These are phyloP conservation scores for Epichloe gansuensis DNA, from an alignment of 2,329 filamentous ascomycete genomes.

Conservation along the genomic window DNA sequence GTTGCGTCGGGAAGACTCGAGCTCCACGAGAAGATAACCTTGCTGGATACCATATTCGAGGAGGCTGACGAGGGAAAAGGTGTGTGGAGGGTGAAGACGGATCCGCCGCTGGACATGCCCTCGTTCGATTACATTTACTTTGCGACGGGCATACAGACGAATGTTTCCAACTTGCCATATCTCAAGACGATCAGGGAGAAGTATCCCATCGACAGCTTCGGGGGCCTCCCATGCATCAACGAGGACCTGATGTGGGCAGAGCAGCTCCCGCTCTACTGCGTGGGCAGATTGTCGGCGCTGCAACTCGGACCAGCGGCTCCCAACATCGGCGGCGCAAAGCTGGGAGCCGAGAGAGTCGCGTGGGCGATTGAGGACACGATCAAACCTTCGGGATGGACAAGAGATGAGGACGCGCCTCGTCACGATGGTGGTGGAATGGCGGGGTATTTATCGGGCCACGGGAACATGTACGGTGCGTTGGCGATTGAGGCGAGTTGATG, in stretches of 20 bases:
- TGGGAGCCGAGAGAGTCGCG: slow-evolving; percentile 60
- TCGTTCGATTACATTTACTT: slow-evolving; percentile 59
- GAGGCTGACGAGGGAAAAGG: slow-evolving; percentile 17
- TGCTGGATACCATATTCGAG: slow-evolving; percentile 40
- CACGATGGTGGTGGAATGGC: slow-evolving; percentile 7
- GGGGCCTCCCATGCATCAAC: slow-evolving; percentile 59
- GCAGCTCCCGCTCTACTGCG: slow-evolving; percentile 60
- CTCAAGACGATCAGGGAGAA: slow-evolving; percentile 44
- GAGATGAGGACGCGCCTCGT: not conserved
- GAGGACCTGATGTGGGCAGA: slow-evolving; percentile 65
- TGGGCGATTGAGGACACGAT: slow-evolving; percentile 53
- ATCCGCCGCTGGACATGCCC: slow-evolving; percentile 41
- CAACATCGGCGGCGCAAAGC: slow-evolving; percentile 60
- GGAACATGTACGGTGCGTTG: slow-evolving; percentile 23
- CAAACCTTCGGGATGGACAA: slow-evolving; percentile 8
- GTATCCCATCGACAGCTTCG: slow-evolving; percentile 47
- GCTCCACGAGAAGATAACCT: slow-evolving; percentile 43
- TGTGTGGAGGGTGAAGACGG: slow-evolving; percentile 32
- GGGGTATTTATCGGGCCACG: slow-evolving; percentile 22
- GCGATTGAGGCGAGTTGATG: slow-evolving; percentile 3
- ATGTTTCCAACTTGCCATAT: slow-evolving; percentile 48
- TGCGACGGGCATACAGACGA: slow-evolving; percentile 57
- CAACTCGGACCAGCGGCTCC: slow-evolving; percentile 58
- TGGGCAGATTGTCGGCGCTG: slow-evolving; percentile 53
- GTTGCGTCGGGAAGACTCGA: slow-evolving; percentile 36